phyloP scores from a whole-genome alignment of 352 stramenopile species.

The Blastocystis sp. region DNA sequence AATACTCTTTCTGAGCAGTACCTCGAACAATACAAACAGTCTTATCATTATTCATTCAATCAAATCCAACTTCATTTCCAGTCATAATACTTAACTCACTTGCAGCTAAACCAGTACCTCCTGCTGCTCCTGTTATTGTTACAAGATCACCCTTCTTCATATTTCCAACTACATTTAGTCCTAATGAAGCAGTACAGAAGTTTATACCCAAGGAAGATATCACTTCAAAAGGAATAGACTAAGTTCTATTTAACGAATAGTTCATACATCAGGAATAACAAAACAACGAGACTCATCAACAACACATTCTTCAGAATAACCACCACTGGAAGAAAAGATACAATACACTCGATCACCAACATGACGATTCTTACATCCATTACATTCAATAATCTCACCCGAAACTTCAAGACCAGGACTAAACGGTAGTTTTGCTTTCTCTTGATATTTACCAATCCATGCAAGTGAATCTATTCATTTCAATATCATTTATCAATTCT shows the following conservation, averaged over 20 bases:
- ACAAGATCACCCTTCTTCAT: neutral
- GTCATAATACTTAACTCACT: neutral
- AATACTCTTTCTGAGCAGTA: neutral
- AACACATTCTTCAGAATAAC: conserved; percentile 21
- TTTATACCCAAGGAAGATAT: neutral
- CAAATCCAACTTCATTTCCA: neutral
- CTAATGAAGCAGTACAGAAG: neutral
- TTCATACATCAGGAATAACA: neutral
- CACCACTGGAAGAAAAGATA: conserved; percentile 2
- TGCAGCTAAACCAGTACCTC: conserved; percentile 16
- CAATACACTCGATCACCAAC: conserved; percentile 17
- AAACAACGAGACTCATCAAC: conserved; percentile 18
- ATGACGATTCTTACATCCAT: neutral
- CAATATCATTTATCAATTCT: neutral
- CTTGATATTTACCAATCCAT: conserved; percentile 4
- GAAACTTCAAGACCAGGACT: conserved; percentile 4
- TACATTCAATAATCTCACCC: neutral
- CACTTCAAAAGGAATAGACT: neutral
- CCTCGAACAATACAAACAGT: conserved; percentile 35
- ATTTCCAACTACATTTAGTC: neutral
- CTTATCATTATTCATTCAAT: neutral
- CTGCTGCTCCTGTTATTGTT: conserved; percentile 30
- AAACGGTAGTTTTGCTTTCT: neutral
- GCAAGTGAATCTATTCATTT: neutral
- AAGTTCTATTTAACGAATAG: neutral